Base-by-base conservation (phyloP, 768 basidiomycete species). In the Pleurotus djamor region DNA sequence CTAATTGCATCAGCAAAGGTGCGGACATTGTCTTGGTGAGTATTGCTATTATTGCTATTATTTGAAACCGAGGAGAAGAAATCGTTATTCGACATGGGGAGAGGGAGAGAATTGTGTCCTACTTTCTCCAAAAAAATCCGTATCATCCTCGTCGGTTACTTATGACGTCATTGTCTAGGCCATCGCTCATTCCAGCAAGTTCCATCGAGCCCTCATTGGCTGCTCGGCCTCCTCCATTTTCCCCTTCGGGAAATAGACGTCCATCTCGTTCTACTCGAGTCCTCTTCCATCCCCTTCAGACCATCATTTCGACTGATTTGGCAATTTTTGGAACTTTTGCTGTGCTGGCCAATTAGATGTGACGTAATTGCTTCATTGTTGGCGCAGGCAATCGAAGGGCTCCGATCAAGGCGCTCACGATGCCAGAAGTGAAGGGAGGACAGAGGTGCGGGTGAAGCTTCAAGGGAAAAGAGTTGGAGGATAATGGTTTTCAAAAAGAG, bases 161-260 rank as follows among this genome's bases (percentile, higher is more conserved):
- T 33, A 36, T 56, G 36, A 56, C 54, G 54, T 56, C 54, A 56
- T 56, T 6, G 37, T 56, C 54, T 56, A 44, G 54, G 44, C 54
- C 28, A 17, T 17, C 38, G 21, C 37, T 44, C 41, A 32, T 56
- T 56, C 54, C 41, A 56, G 16, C 16, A 44, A 14, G 38, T 56
- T 56, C 54, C 54, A 56, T 44, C 54, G 3, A 3, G n/a, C 37
- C 44, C 54, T 28, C 37, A 56, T 56, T 56, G 54, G 54, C 51
- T 16, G 17, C 21, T 3, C 21, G 21, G 21, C 21, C 21, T 28
- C 21, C 21, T 28, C 37, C 32, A 6, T 36, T 13, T 34, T 34
- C 51, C 51, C 51, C 51, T 34, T 52, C 37, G 35, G 51, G 51
- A 12, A 35, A 36, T 36, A 16, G 5, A 10, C 51, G 37, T 52